Evolutionary conservation across 495 filamentous ascomycete species (phyloP).

Genomic region (Mytilinidion resinicola): DNA sequence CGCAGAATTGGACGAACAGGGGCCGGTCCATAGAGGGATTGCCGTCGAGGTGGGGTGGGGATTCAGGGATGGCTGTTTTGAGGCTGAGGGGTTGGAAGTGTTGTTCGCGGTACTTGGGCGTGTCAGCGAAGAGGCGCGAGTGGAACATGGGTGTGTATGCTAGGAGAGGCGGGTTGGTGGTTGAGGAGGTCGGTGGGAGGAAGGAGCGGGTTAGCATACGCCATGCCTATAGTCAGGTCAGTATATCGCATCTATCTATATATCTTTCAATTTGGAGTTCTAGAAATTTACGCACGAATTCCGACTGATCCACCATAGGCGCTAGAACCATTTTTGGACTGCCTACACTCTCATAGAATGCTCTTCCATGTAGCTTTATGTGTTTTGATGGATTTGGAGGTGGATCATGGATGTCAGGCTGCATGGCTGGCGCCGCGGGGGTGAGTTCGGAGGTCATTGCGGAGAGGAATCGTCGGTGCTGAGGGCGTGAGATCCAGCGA

Average conservation of each 20-base stretch:
- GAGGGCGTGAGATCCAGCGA: not conserved
- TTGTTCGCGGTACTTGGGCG: constrained; percentile 63
- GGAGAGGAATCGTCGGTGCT: not conserved
- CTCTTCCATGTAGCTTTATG: constrained; percentile 68
- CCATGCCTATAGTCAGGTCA: constrained; percentile 61
- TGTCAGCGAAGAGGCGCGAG: constrained; percentile 72
- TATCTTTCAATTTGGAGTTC: too few species aligned
- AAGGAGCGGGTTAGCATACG: constrained; percentile 90
- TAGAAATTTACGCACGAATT: constrained; percentile 62
- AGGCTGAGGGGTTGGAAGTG: constrained; percentile 69
- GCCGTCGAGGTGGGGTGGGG: constrained; percentile 60
- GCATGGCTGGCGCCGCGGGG: not conserved
- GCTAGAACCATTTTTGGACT: constrained; percentile 85
- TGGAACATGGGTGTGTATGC: constrained; percentile 66
- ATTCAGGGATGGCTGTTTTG: constrained; percentile 37
- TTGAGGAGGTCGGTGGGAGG: constrained; percentile 55
- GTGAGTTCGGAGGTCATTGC: not conserved
- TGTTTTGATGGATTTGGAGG: constrained; percentile 1
- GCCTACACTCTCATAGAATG: constrained; percentile 90
- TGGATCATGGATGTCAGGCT: not conserved
- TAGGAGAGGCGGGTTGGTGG: constrained; percentile 29
- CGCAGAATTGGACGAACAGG: constrained; percentile 93
- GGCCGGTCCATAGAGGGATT: constrained; percentile 77
- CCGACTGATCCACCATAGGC: constrained; percentile 97
- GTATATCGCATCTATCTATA: too few species aligned